Evolutionary conservation across 2,329 filamentous ascomycete species (phyloP).

Genomic region (Thermothelomyces thermophilus): DNA sequence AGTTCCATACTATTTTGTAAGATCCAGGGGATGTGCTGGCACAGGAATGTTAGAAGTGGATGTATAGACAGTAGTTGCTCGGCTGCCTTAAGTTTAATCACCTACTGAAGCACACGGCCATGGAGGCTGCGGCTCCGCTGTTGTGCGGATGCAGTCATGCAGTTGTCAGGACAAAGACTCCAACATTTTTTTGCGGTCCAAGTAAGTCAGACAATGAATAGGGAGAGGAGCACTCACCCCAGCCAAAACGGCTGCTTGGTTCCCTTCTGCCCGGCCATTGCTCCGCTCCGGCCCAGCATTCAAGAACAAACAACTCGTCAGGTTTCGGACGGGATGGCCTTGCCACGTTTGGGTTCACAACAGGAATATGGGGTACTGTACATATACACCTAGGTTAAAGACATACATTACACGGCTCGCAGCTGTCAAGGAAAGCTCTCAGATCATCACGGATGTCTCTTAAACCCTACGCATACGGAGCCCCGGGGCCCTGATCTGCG

Average conservation of each 20-base stretch:
- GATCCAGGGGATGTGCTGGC: conserved; percentile 21
- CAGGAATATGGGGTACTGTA: not conserved
- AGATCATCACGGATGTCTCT: too few species aligned
- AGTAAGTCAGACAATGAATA: too few species aligned
- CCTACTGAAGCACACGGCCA: conserved; percentile 25
- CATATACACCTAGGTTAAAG: conserved; percentile 3
- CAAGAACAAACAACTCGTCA: not conserved
- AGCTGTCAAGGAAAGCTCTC: not conserved
- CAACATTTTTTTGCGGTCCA: too few species aligned
- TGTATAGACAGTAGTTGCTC: not conserved
- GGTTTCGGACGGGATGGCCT: not conserved
- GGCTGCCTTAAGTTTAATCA: not conserved
- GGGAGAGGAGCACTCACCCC: conserved; percentile 15
- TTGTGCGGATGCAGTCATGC: not conserved
- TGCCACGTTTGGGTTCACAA: not conserved
- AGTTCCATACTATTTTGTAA: conserved; percentile 21
- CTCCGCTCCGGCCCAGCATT: conserved; percentile 6
- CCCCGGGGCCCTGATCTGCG: not conserved
- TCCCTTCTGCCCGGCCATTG: conserved; percentile 15
- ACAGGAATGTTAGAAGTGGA: conserved; percentile 3
- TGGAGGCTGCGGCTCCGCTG: conserved; percentile 23
- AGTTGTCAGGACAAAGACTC: not conserved
- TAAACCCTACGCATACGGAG: not conserved
- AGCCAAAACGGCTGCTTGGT: conserved; percentile 23
- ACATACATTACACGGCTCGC: conserved; percentile 1